These are phyloP conservation scores for Lizonia empirigonia DNA, from an alignment of 2,329 filamentous ascomycete genomes.

Conservation along the genomic window DNA sequence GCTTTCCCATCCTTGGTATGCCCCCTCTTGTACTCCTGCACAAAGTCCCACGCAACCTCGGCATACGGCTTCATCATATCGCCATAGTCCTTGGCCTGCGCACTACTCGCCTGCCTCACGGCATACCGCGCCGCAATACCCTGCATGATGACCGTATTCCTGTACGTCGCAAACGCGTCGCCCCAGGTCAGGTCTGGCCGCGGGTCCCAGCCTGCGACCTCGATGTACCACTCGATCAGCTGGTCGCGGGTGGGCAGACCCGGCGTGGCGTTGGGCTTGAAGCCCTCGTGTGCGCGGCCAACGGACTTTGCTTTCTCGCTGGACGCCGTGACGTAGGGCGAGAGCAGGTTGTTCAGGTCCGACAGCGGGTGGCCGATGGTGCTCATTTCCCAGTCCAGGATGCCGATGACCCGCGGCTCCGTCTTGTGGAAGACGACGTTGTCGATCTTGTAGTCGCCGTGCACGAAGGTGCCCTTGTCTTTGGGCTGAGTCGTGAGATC, in stretches of 20 bases:
- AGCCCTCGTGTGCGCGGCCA: conserved; percentile 55
- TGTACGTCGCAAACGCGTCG: conserved; percentile 66
- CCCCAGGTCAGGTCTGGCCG: conserved; percentile 66
- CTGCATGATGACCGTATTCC: conserved; percentile 72
- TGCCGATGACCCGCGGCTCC: conserved; percentile 85
- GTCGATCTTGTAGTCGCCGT: conserved; percentile 91
- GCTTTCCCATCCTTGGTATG: conserved; percentile 37
- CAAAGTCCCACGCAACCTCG: conserved; percentile 76
- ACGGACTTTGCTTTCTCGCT: conserved; percentile 46
- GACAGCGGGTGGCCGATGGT: conserved; percentile 95
- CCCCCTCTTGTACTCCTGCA: conserved; percentile 57
- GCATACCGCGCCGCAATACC: conserved; percentile 92
- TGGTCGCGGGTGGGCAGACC: conserved; percentile 69
- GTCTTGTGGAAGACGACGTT: conserved; percentile 78
- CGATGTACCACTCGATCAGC: conserved; percentile 68
- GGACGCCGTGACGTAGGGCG: conserved; percentile 52
- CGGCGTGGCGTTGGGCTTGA: conserved; percentile 66
- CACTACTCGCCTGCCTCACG: conserved; percentile 85
- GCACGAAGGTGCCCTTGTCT: conserved; percentile 80
- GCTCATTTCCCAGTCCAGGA: conserved; percentile 93
- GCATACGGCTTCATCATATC: conserved; percentile 73
- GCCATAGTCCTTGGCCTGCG: conserved; percentile 75
- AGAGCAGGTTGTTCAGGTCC: conserved; percentile 80
- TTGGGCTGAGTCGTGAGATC: conserved; percentile 71
- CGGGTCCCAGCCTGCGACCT: conserved; percentile 74